Conservation (phyloP, 306 rosid genomes). For the Cicer bijugum region DNA sequence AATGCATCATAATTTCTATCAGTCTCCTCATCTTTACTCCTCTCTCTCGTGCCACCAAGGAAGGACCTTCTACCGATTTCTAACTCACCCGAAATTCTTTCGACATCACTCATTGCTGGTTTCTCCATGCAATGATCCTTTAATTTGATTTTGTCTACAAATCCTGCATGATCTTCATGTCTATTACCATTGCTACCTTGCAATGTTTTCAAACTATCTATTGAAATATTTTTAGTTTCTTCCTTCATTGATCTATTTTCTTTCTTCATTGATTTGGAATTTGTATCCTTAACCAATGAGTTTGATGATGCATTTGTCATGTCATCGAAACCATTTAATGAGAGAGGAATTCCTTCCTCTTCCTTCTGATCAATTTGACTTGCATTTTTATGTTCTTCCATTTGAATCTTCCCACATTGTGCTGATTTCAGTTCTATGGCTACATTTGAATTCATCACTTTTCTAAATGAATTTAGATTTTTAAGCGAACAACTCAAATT, state of each 20-base stretch:
- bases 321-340: constrained; percentile 47
- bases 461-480: constrained; percentile 45
- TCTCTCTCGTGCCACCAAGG: constrained; percentile 46
- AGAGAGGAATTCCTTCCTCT: constrained; percentile 44
- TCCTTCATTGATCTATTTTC: constrained; percentile 42
- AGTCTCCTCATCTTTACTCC: constrained; percentile 43
- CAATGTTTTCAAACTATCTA: constrained; percentile 50
- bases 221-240: constrained; percentile 46
- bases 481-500: constrained; percentile 46
- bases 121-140: constrained; percentile 46
- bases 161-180: constrained; percentile 32
- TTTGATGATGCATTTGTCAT: constrained; percentile 41
- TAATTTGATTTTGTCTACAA: constrained; percentile 45
- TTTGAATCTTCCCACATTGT: constrained; percentile 42
- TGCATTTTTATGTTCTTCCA: constrained; percentile 43
- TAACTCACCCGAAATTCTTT: constrained; percentile 41
- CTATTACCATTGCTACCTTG: constrained; percentile 43
- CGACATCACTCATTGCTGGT: constrained; percentile 42
- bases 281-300: constrained; percentile 42
- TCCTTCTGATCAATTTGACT: constrained; percentile 43
- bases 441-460: constrained; percentile 39
- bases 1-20: constrained; percentile 37
- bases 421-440: constrained; percentile 46
- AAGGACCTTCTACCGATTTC: constrained; percentile 39
- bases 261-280: constrained; percentile 44